Evolutionary conservation across 2,329 filamentous ascomycete genomes (phyloP), one percentile per base, ranked within the genome.

Genomic region (Leptographium lundbergii): DNA sequence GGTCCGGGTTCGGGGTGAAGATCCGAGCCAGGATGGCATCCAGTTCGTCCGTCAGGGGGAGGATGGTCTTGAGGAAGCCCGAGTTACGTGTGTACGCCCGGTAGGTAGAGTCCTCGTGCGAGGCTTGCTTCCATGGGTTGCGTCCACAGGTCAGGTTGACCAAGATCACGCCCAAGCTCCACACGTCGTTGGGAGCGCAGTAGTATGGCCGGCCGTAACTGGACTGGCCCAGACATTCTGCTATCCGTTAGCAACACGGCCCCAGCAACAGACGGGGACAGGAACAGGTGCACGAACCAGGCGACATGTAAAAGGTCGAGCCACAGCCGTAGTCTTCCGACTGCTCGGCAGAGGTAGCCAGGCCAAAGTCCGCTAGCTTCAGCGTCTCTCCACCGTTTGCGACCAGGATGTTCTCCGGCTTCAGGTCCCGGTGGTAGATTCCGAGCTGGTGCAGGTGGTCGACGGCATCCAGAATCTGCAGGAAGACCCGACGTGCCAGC

Each of bases 271-370:
- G 25, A 24, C 59, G 25, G 42, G 60, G 22, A 61, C 32, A 34
- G 32, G 56, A 50, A 59, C 54, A 6, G 45, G 22, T 45, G 57
- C 13, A 57, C 60, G 2, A 51, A 96, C 92, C 92, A 82, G 94
- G 94, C 69, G 91, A 96, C 94, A 97, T 99, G 77, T 99, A 99
- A 69, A 97, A 97, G 17, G 92, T 97, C 36, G 94, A 97, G 63
- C 94, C 94, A 72, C 94, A 99, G 68, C 94, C 94, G 73, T 96
- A 96, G 72, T 99, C 94, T 66, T 91, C 88, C 64, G 92, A 96
- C 65, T 86, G 79, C 65, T 84, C 80, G 65, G 92, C 89, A 60
- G 84, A 85, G 27, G 91, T 97, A 61, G 94, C 94, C 59, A 99
- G 82, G 70, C 94, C 94, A 79, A 99, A 99, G 74, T 99, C 94